Evolutionary conservation across 257 asterid species (phyloP), one percentile per base, ranked within the genome.

Genomic region (Lantana camara): DNA sequence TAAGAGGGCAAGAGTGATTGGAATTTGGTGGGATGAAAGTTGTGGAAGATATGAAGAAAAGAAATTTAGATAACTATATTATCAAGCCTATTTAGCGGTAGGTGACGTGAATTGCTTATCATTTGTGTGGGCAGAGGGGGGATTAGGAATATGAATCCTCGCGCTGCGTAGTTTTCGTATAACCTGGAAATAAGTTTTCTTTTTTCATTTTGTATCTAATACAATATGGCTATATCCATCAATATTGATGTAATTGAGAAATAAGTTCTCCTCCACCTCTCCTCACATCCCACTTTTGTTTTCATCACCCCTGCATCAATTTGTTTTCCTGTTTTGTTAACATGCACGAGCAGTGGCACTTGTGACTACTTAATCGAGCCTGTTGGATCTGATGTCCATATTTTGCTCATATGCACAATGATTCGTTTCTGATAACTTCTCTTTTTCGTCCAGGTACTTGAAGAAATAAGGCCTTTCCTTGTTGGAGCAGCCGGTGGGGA

Each of bases 401-500:
- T 48, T 44, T 29, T 30, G 34, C 21, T 42, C 54, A 20, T 57
- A 4, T 40, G 40, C 51, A 45, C 23, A 32, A 45, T 10, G 38
- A n/a, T 46, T 21, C 34, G 7, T 41, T 37, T 41, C 44, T 65
- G 52, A 32, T 23, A 44, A 46, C 47, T 60, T 23, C 5, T 20
- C 32, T 27, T 1, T 35, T 35, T 64, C 27, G 9, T 52, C 20
- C 63, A 93, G 97, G 97, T 93, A 65, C 95, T 93, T 22, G 97
- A 90, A 73, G 99, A 93, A 80, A 90, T 90, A 45, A 80, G 99
- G 47, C 96, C 96, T 12, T 93, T 80, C 68, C 96, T 93, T 1
- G 72, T 84, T 41, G 99, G 96, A 73, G 96, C 95, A 15, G 96
- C 97, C 4, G 97, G 99, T 67, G 99, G 99, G 81, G 87, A 73